phyloP scores from a whole-genome alignment of 2,329 filamentous ascomycete genomes.

The Epichloe hybrida region DNA sequence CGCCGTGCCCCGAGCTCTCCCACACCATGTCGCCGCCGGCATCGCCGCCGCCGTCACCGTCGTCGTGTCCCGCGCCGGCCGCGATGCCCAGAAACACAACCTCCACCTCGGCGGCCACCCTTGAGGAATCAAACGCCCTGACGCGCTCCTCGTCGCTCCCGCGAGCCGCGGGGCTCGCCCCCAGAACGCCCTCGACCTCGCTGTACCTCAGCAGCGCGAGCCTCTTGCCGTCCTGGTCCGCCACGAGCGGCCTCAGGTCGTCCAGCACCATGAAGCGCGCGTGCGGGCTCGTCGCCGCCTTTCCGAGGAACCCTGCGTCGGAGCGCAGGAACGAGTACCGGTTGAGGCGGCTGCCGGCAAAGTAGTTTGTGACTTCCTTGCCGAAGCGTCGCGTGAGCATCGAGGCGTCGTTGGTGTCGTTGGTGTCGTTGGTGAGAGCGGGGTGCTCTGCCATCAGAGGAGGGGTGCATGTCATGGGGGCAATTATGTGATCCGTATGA shows the following conservation, averaged over 20 bases:
- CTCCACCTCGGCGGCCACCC: slow-evolving; percentile 44
- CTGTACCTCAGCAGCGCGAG: slow-evolving; percentile 56
- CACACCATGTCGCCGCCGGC: slow-evolving; percentile 20
- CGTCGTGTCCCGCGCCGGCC: slow-evolving; percentile 30
- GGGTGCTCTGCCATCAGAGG: slow-evolving; percentile 28
- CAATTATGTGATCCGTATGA: no score
- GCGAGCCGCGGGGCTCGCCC: slow-evolving; percentile 51
- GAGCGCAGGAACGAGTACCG: slow-evolving; percentile 64
- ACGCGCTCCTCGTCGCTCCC: slow-evolving; percentile 60
- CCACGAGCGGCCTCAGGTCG: slow-evolving; percentile 54
- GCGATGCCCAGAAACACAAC: slow-evolving; percentile 79
- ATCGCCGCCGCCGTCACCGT: background rate
- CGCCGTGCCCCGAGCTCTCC: slow-evolving; percentile 34
- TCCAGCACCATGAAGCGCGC: slow-evolving; percentile 68
- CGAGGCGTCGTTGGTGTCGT: slow-evolving; percentile 24
- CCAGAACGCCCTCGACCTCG: slow-evolving; percentile 59
- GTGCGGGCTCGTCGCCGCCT: slow-evolving; percentile 51
- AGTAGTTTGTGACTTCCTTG: slow-evolving; percentile 72
- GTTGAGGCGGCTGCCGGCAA: slow-evolving; percentile 65
- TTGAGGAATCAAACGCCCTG: slow-evolving; percentile 64
- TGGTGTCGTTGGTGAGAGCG: slow-evolving; percentile 31
- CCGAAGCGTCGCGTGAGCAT: slow-evolving; percentile 70
- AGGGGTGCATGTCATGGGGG: slow-evolving; percentile 17
- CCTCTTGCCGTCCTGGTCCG: slow-evolving; percentile 27
- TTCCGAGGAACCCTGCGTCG: slow-evolving; percentile 55